Base-by-base conservation (phyloP, 805 yeast species). In the Candida parachauliodes region DNA sequence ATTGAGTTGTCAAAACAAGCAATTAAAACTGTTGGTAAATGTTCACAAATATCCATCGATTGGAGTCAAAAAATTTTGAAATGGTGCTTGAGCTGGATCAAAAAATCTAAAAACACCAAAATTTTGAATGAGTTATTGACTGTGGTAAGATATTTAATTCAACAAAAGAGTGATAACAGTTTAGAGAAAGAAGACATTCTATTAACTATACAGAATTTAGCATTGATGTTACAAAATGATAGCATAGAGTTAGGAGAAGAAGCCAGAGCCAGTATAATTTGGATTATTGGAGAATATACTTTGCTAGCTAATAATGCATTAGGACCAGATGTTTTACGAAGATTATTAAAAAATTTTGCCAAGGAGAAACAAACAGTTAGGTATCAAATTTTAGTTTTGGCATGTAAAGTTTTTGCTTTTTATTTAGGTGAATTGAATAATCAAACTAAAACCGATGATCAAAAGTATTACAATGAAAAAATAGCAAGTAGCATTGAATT, bases 261-360 rank as follows among this genome's bases (percentile, higher is more conserved):
- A 12, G 94, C 98, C 0, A 77, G 80, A 46, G 88, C 95, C 1
- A 83, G 91, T 32, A 80, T 89, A 8, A 71, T 91, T 5, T 93
- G 98, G 98, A 69, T 91, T 8, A 74, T 91, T 36, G 96, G 98
- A 4, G 97, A 93, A 52, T 82, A 81, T 53, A 70, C 81, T 0
- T 54, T 47, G 21, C 49, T 51, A 8, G 54, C 57, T 15, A 41
- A 55, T 18, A 65, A 62, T 27, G 45, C 54, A 18, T 58, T 85
- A 35, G 81, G 89, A 3, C 89, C 94, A 0, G 96, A 91, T 53
- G 74, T 87, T 2, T 62, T 88, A 39, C 69, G 96, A 37, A 60
- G 64, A 10, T 59, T 84, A 26, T 57, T 81, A 6, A 69, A 69
- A 21, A 59, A 53, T 4, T 85, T 83, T 52, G 62, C 78, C 0